Conservation (phyloP, 257 asterid species). For the Echium plantagineum region DNA sequence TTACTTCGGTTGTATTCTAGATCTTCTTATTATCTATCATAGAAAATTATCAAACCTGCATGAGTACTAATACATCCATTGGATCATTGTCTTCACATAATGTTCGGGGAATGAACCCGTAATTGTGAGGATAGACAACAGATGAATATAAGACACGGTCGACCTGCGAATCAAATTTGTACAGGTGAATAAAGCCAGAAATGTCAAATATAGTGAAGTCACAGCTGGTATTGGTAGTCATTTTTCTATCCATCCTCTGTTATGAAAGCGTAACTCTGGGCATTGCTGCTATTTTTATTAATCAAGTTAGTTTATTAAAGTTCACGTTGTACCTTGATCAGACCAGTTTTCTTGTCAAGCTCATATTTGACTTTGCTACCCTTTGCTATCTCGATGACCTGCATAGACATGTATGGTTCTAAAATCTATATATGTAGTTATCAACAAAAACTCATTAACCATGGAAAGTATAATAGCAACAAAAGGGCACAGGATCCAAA, state of each 20-base stretch:
- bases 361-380: constrained; percentile 59
- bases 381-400: constrained; percentile 54
- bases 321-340: constrained; percentile 34
- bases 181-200: not conserved
- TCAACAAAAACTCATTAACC: not conserved
- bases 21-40: not conserved
- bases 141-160: constrained; percentile 56
- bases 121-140: constrained; percentile 54
- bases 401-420: not conserved
- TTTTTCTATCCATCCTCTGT: not conserved
- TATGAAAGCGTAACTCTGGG: not conserved
- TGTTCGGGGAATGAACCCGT: constrained; percentile 55
- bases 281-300: not conserved
- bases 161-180: constrained; percentile 22
- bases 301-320: not conserved
- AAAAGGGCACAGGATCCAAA: not conserved
- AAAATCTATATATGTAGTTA: not conserved
- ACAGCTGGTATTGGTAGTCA: not conserved
- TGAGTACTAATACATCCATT: constrained; percentile 47
- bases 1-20: not conserved
- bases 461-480: not conserved
- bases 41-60: constrained; percentile 30
- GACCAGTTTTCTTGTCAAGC: constrained; percentile 56
- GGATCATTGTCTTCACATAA: constrained; percentile 63
- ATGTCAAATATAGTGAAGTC: no score